Base-by-base conservation (phyloP, 2,329 filamentous ascomycete species). In the Pseudogymnoascus sp. region DNA sequence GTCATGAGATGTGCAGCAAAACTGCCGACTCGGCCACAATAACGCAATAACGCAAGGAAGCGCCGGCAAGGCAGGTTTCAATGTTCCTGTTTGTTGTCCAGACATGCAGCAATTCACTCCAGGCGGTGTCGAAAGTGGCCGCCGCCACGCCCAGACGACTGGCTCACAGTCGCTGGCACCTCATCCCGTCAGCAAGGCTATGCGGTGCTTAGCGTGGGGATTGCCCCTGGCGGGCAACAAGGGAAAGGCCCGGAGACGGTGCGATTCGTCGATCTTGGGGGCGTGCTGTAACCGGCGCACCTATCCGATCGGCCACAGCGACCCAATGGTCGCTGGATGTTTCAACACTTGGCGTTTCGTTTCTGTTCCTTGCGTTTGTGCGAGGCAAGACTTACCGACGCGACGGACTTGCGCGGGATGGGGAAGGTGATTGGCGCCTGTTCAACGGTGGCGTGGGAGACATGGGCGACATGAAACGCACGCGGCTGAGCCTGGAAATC, bases 301-400 rank as follows among this genome's bases (percentile, higher is more conserved):
- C 12, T 25, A 55, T 55, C 45, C 45, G 45, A 55, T 31, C 45
- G 45, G 45, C 14, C 25, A 55, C 28, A 55, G 45, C 45, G 28
- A 55, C 45, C 45, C 28, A 55, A 55, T 55, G 45, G 45, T 7
- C n/a, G 45, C n/a, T 7, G 28, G 18, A 31, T 55, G 45, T 55
- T 55, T 55, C 45, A 55, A 33, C 45, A 55, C 45, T 55, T 55
- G 45, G 45, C 45, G 45, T 55, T 55, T 55, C 45, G 45, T n/a
- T 18, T 41, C 25, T 2, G 8, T 33, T 33, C 25, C 45, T 55
- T 31, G 8, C n/a, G 5, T 18, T 11, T 3, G 28, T 55, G 9
- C 25, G 28, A 55, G 45, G 45, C 9, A 55, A 55, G 25, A 1
- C n/a, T n/a, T 33, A 33, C 45, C 25, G n/a, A 52, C 45, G 45